Conservation (phyloP, 2,329 filamentous ascomycete genomes). For the Huntiella bhutanensis region DNA sequence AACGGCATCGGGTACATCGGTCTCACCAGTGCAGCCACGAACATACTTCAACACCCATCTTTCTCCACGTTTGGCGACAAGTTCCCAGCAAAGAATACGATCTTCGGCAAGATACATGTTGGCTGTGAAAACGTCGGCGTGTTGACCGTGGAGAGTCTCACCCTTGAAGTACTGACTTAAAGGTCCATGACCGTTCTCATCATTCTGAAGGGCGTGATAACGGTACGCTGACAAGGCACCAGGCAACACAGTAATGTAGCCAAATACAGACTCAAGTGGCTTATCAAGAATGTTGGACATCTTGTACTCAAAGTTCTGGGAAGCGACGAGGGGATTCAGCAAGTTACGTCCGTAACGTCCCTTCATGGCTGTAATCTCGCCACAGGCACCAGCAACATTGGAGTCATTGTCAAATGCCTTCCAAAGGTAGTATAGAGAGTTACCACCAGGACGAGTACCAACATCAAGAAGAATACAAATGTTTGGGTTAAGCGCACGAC, state of each 20-base stretch:
- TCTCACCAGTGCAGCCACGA: slow-evolving; percentile 89
- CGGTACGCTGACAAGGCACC: slow-evolving; percentile 90
- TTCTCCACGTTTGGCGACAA: slow-evolving; percentile 86
- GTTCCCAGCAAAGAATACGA: slow-evolving; percentile 94
- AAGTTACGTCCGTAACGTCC: slow-evolving; percentile 67
- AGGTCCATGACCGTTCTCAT: slow-evolving; percentile 84
- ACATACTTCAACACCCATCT: slow-evolving; percentile 98
- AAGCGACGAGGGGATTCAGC: slow-evolving; percentile 84
- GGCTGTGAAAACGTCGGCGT: slow-evolving; percentile 91
- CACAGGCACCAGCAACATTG: slow-evolving; percentile 88
- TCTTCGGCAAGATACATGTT: slow-evolving; percentile 99
- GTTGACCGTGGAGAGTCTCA: slow-evolving; percentile 85
- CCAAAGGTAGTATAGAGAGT: slow-evolving; percentile 93
- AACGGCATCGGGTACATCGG: slow-evolving; percentile 84
- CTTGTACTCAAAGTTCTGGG: slow-evolving; percentile 99
- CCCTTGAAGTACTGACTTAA: slow-evolving; percentile 98
- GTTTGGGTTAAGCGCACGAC: slow-evolving; percentile 78
- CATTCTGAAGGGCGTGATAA: slow-evolving; percentile 90
- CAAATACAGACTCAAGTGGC: slow-evolving; percentile 89
- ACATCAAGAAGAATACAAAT: slow-evolving; percentile 95
- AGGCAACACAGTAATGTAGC: slow-evolving; percentile 91
- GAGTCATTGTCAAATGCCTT: slow-evolving; percentile 98
- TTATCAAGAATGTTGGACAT: slow-evolving; percentile 99
- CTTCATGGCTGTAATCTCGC: slow-evolving; percentile 95
- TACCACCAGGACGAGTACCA: slow-evolving; percentile 74